phyloP scores from a whole-genome alignment of 2,329 filamentous ascomycete species.

The Nothopassalora personata region DNA sequence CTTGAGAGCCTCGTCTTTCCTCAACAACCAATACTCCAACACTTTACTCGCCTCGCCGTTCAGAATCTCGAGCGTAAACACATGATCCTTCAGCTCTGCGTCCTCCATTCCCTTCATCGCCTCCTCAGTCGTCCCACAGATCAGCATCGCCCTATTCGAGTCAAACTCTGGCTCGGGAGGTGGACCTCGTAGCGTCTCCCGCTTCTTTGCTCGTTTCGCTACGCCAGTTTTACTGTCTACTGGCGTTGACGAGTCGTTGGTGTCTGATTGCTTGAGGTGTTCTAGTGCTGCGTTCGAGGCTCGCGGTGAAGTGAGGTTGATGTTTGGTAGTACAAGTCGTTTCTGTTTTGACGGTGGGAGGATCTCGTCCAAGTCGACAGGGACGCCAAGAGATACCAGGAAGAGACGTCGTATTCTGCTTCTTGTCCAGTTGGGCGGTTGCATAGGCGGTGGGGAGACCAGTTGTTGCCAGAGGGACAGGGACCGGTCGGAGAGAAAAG shows the following conservation, averaged over 20 bases:
- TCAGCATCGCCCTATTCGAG: conserved; percentile 67
- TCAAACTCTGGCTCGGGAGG: conserved; percentile 71
- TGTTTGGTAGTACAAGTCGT: conserved; percentile 87
- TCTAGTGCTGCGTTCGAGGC: conserved; percentile 30
- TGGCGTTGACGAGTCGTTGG: conserved; percentile 30
- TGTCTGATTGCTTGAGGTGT: conserved; percentile 33
- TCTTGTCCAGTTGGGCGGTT: conserved; percentile 96
- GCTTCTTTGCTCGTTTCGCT: conserved; percentile 22
- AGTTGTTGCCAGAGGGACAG: conserved; percentile 94
- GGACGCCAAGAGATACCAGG: conserved; percentile 89
- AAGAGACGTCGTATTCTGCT: conserved; percentile 92
- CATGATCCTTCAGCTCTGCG: conserved; percentile 66
- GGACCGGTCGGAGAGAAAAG: conserved; percentile 80
- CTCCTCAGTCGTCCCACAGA: conserved; percentile 79
- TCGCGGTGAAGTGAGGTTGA: conserved; percentile 42
- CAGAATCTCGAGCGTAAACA: conserved; percentile 62
- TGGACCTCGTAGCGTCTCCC: conserved; percentile 51
- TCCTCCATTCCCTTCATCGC: conserved; percentile 75
- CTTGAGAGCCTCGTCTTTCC: conserved; percentile 77
- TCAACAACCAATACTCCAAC: conserved; percentile 81
- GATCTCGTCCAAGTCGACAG: conserved; percentile 95
- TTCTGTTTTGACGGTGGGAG: conserved; percentile 96
- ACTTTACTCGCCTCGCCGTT: conserved; percentile 68
- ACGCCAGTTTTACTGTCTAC: conserved; percentile 29
- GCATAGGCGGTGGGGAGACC: conserved; percentile 86